phyloP scores from a whole-genome alignment of 352 stramenopile species.

The Pythium periplocum region DNA sequence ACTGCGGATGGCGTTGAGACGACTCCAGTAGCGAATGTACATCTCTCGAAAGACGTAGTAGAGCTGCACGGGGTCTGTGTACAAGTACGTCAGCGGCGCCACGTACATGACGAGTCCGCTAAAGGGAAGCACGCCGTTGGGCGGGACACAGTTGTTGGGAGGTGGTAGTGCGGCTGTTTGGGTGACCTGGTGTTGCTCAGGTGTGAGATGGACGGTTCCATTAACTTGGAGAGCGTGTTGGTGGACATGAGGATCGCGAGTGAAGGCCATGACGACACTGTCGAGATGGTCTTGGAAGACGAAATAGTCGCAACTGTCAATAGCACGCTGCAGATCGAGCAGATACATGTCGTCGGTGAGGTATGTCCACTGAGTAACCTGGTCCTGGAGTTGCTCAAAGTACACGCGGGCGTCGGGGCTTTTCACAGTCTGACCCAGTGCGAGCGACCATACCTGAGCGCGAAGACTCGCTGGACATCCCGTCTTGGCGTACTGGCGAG shows the following conservation, averaged over 20 bases:
- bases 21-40: conserved; percentile 78
- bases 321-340: conserved; percentile 71
- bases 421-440: conserved; percentile 26
- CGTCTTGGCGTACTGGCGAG: conserved; percentile 73
- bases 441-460: conserved; percentile 59
- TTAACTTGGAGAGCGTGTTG: conserved; percentile 44
- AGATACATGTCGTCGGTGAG: conserved; percentile 78
- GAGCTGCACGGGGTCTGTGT: conserved; percentile 50
- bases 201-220: conserved; percentile 24
- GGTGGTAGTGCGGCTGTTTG: background rate
- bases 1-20: conserved; percentile 56
- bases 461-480: conserved; percentile 55
- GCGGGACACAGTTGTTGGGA: conserved; percentile 25
- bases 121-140: conserved; percentile 68
- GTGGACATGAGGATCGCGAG: conserved; percentile 44
- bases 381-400: conserved; percentile 42
- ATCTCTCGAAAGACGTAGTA: conserved; percentile 78
- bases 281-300: conserved; percentile 76
- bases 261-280: conserved; percentile 70
- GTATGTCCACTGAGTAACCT: conserved; percentile 34
- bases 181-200: too few relatives aligned
- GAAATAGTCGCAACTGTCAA: conserved; percentile 78
- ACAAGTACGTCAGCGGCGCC: conserved; percentile 67
- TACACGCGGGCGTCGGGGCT: conserved; percentile 25
- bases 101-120: conserved; percentile 70